Evolutionary conservation across 2,329 filamentous ascomycete species (phyloP).

Genomic region (Pestalotiopsis fici): DNA sequence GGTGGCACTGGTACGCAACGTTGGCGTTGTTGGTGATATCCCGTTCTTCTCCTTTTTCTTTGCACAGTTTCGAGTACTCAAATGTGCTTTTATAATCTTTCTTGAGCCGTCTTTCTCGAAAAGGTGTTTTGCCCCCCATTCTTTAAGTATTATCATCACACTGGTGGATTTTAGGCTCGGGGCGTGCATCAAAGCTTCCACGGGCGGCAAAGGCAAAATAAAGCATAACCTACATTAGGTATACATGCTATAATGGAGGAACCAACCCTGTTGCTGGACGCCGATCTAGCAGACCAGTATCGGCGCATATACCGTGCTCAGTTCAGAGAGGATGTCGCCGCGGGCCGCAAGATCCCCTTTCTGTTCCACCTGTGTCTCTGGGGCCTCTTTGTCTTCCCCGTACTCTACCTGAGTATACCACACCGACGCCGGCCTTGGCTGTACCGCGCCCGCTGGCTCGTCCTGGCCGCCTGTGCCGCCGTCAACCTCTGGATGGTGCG

Average conservation of each 20-base stretch:
- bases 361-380: slow-evolving; percentile 54
- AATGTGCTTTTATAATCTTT: not conserved
- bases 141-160: too few species aligned
- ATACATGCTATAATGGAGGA: not conserved
- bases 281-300: slow-evolving; percentile 25
- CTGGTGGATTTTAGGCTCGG: not conserved
- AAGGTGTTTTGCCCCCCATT: not conserved
- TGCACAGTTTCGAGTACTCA: not conserved
- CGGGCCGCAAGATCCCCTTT: slow-evolving; percentile 46
- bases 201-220: not conserved
- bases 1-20: not conserved
- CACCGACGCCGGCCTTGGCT: slow-evolving; percentile 52
- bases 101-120: too few species aligned
- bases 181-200: not conserved
- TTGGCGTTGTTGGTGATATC: not conserved
- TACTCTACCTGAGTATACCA: slow-evolving; percentile 57
- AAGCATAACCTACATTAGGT: not conserved
- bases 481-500: slow-evolving; percentile 45
- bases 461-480: slow-evolving; percentile 42
- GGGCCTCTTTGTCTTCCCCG: slow-evolving; percentile 48
- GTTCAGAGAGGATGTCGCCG: slow-evolving; percentile 29
- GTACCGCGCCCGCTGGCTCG: slow-evolving; percentile 49
- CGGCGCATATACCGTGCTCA: slow-evolving; percentile 26
- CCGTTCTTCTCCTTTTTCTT: not conserved
- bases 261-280: not conserved